Conservation (phyloP, 768 basidiomycete genomes). For the Termitomyces sp. region DNA sequence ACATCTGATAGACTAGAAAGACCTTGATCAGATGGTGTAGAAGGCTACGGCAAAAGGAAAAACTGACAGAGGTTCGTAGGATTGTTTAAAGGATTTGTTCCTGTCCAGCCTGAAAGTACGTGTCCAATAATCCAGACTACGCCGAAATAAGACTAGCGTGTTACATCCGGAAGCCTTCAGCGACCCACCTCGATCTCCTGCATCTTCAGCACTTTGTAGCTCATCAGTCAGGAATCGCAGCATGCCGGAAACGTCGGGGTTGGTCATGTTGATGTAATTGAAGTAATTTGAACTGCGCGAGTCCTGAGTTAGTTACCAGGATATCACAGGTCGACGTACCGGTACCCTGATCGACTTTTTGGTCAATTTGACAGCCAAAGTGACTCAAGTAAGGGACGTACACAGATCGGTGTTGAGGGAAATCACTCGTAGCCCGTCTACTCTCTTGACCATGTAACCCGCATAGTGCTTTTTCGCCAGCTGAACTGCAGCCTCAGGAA, state of each 20-base stretch:
- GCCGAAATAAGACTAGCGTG: constrained; percentile 31
- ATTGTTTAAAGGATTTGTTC: constrained; percentile 54
- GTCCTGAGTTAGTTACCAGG: background rate
- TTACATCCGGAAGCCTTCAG: background rate
- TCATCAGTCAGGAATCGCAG: constrained; percentile 74
- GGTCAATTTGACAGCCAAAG: background rate
- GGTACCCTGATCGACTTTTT: constrained; percentile 25
- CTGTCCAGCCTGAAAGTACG: constrained; percentile 66
- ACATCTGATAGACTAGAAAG: constrained; percentile 35
- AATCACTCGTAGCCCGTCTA: constrained; percentile 65
- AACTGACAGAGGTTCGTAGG: constrained; percentile 67
- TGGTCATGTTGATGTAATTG: constrained; percentile 71
- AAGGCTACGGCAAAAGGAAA: background rate
- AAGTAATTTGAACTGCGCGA: constrained; percentile 58
- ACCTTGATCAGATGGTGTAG: background rate
- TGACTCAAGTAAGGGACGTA: constrained; percentile 25
- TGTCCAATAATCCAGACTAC: constrained; percentile 52
- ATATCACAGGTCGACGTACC: constrained; percentile 16
- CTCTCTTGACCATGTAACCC: constrained; percentile 64
- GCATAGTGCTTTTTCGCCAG: constrained; percentile 66
- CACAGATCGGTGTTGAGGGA: constrained; percentile 76
- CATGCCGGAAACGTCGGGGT: constrained; percentile 71
- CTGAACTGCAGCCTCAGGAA: constrained; percentile 49
- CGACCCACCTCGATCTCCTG: constrained; percentile 55
- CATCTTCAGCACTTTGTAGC: constrained; percentile 73